Percentiles rank a stretch among this genome's conserved stretches.
Conservation (phyloP, 306 rosid genomes). For the Ammopiptanthus mongolicus region DNA sequence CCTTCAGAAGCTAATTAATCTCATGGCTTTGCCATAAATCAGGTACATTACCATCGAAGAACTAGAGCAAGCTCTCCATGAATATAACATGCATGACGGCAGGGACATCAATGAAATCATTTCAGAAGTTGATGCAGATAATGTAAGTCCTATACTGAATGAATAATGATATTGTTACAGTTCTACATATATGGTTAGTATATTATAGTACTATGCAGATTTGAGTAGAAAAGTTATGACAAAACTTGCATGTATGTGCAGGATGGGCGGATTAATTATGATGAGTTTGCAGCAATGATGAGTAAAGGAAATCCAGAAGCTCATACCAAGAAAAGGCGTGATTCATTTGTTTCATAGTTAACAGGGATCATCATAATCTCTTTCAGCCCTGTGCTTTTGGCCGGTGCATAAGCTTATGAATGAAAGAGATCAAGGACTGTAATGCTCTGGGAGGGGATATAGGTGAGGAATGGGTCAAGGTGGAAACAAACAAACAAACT, state of each 20-base stretch:
- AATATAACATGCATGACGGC: slow-evolving; percentile 84
- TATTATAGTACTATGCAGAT: not conserved
- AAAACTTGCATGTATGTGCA: slow-evolving; percentile 17
- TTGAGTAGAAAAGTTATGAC: not conserved
- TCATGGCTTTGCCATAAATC: not conserved
- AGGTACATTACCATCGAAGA: slow-evolving; percentile 87
- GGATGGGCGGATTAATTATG: slow-evolving; percentile 95
- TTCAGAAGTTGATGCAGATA: slow-evolving; percentile 80
- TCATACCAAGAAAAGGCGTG: slow-evolving; percentile 69
- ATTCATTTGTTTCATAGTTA: slow-evolving; percentile 14
- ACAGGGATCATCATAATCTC: not conserved
- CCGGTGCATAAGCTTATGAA: slow-evolving; percentile 7
- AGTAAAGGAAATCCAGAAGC: slow-evolving; percentile 76
- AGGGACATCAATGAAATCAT: slow-evolving; percentile 78
- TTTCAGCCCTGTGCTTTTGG: not conserved
- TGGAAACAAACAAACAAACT: slow-evolving; percentile 2
- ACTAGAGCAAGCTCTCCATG: slow-evolving; percentile 84
- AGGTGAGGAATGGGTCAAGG: slow-evolving; percentile 18
- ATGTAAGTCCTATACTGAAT: slow-evolving; percentile 42
- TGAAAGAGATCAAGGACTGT: not conserved
- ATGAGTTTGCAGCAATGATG: slow-evolving; percentile 97
- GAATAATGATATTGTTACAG: not conserved
- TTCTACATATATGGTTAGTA: not conserved
- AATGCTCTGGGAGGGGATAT: slow-evolving; percentile 17
- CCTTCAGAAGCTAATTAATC: not conserved